phyloP scores from a whole-genome alignment of 192 early-diverging fungal species.

The Paraglomus occultum region DNA sequence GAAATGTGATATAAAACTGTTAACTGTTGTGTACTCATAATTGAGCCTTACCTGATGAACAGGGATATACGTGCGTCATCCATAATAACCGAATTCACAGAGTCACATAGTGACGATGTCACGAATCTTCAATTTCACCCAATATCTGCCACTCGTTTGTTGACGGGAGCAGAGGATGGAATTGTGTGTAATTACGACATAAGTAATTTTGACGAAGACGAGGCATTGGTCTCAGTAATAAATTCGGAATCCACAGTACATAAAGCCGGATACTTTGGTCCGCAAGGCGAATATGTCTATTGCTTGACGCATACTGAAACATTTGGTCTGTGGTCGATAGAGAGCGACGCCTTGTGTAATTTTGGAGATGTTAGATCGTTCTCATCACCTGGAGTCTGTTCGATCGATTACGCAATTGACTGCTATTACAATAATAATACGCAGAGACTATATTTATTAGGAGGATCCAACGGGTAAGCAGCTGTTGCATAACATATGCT shows the following conservation, averaged over 20 bases:
- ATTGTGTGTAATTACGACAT: conserved; percentile 75
- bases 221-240: conserved; percentile 77
- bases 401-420: conserved; percentile 81
- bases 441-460: conserved; percentile 74
- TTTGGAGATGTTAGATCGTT: conserved; percentile 82
- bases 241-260: conserved; percentile 83
- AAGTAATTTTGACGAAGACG: conserved; percentile 79
- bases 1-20: too few relatives aligned
- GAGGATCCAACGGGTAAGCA: conserved; percentile 71
- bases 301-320: conserved; percentile 90
- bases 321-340: conserved; percentile 69
- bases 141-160: conserved; percentile 46
- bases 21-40: too few relatives aligned
- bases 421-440: conserved; percentile 67
- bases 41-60: too few relatives aligned
- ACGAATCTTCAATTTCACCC: conserved; percentile 73
- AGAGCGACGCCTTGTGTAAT: conserved; percentile 56
- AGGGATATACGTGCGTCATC: conserved; percentile 35
- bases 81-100: conserved; percentile 45
- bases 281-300: conserved; percentile 84
- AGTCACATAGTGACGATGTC: conserved; percentile 77
- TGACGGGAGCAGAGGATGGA: conserved; percentile 74
- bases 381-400: conserved; percentile 40
- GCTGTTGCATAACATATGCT: conserved; percentile 13
- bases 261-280: conserved; percentile 90